Evolutionary conservation across 345 rosid species (phyloP).

Genomic region (Excoecaria cochinchinensis): DNA sequence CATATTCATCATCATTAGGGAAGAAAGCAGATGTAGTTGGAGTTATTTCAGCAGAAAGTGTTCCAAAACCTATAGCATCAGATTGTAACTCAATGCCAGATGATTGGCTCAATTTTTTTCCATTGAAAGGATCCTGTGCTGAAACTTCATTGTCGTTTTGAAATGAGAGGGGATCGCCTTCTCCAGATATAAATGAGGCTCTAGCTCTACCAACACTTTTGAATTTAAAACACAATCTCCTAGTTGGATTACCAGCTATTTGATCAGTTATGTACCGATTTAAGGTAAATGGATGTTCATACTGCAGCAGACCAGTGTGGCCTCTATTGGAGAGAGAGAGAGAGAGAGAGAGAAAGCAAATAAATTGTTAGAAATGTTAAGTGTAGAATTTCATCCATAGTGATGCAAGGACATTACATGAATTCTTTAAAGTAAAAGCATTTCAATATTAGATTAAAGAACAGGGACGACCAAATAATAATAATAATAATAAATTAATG

Average conservation of each 20-base stretch:
- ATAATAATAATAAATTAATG: too few relatives aligned
- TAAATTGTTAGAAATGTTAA: constrained; percentile 1
- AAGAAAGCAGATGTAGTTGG: constrained; percentile 35
- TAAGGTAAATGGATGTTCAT: constrained; percentile 18
- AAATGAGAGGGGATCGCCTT: constrained; percentile 42
- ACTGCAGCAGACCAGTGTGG: constrained; percentile 22
- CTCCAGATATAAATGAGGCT: constrained; percentile 48
- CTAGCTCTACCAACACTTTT: constrained; percentile 33
- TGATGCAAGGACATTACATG: background rate
- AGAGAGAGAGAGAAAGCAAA: background rate
- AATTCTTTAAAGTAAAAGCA: too few relatives aligned
- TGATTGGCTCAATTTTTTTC: constrained; percentile 13
- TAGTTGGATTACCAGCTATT: constrained; percentile 10
- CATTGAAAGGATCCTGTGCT: constrained; percentile 16
- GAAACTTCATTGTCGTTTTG: constrained; percentile 38
- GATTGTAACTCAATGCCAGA: constrained; percentile 38
- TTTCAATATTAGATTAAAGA: background rate
- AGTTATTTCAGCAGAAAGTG: constrained; percentile 41
- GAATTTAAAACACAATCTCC: constrained; percentile 30
- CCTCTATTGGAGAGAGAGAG: too few relatives aligned
- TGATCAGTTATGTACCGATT: constrained; percentile 17
- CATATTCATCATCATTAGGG: constrained; percentile 50
- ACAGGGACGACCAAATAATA: too few relatives aligned
- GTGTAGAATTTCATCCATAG: background rate
- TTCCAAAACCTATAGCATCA: constrained; percentile 35